phyloP scores from a whole-genome alignment of 2,329 filamentous ascomycete genomes.

The Penicillium occitanis region DNA sequence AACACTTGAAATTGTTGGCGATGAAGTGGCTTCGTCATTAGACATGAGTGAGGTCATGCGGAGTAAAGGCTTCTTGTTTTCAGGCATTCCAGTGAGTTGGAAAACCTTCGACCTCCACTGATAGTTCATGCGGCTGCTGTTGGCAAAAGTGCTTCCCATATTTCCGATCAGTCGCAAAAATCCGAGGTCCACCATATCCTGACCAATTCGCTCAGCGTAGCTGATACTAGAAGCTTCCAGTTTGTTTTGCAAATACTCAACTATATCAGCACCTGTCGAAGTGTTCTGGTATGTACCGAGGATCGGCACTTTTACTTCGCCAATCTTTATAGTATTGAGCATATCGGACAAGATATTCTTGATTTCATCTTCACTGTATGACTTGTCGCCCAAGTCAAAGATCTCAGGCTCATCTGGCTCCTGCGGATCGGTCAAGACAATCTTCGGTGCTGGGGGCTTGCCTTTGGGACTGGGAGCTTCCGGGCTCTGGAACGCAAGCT shows the following conservation, averaged over 20 bases:
- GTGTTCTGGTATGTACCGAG: slow-evolving; percentile 93
- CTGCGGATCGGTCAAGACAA: slow-evolving; percentile 76
- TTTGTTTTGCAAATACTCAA: slow-evolving; percentile 88
- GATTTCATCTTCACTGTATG: slow-evolving; percentile 79
- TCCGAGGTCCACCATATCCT: slow-evolving; percentile 82
- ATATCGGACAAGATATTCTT: slow-evolving; percentile 88
- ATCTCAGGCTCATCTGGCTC: slow-evolving; percentile 73
- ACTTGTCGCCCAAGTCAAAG: slow-evolving; percentile 86
- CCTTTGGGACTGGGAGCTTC: slow-evolving; percentile 61
- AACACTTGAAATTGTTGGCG: slow-evolving; percentile 76
- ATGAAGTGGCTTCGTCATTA: slow-evolving; percentile 64
- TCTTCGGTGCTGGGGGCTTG: slow-evolving; percentile 62
- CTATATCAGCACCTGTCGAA: slow-evolving; percentile 86
- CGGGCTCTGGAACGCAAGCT: slow-evolving; percentile 92
- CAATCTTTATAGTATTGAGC: slow-evolving; percentile 79
- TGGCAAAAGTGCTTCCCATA: slow-evolving; percentile 92
- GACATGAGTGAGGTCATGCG: slow-evolving; percentile 73
- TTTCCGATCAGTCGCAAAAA: slow-evolving; percentile 90
- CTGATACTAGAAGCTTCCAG: slow-evolving; percentile 81
- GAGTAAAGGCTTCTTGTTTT: slow-evolving; percentile 73
- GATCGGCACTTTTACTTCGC: slow-evolving; percentile 92
- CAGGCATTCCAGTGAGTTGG: slow-evolving; percentile 79
- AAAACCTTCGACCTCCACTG: slow-evolving; percentile 95
- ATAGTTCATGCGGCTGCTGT: slow-evolving; percentile 96
- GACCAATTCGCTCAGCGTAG: slow-evolving; percentile 91